Evolutionary conservation across 345 rosid species (phyloP).

Genomic region (Ricinus communis): DNA sequence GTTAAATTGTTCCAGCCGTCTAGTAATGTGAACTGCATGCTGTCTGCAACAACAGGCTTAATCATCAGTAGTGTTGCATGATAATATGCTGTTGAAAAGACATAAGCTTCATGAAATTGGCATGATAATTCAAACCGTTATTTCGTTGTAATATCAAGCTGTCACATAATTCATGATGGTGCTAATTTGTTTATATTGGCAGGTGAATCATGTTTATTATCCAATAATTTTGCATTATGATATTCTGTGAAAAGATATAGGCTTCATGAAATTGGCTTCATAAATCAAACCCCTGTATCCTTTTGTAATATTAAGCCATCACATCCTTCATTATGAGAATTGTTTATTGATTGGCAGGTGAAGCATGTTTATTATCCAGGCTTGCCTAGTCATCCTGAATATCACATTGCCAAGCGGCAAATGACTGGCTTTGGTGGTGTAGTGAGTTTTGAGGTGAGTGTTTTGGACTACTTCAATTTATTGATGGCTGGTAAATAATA

Average conservation of each 20-base stretch:
- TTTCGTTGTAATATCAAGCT: not conserved
- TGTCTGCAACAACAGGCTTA: not conserved
- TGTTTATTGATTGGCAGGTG: constrained; percentile 51
- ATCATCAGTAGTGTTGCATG: not conserved
- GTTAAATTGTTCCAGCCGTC: not conserved
- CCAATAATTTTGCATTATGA: constrained; percentile 33
- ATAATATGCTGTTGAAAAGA: not conserved
- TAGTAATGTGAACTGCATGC: not conserved
- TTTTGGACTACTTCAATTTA: not conserved
- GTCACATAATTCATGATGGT: not conserved
- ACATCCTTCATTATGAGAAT: not conserved
- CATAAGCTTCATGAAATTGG: not conserved
- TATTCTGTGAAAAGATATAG: not conserved
- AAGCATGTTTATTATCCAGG: constrained; percentile 89
- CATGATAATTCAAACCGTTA: not conserved
- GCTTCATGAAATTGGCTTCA: not conserved
- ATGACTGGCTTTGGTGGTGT: constrained; percentile 99
- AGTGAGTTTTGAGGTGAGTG: constrained; percentile 91
- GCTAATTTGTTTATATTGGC: constrained; percentile 22
- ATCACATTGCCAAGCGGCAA: constrained; percentile 83
- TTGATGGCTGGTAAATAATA: not conserved
- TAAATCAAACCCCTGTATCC: not conserved
- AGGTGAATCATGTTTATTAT: constrained; percentile 89
- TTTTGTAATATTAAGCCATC: not conserved
- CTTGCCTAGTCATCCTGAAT: constrained; percentile 89